Evolutionary conservation across 2,329 filamentous ascomycete species (phyloP).

Genomic region (Aureobasidium sp.): DNA sequence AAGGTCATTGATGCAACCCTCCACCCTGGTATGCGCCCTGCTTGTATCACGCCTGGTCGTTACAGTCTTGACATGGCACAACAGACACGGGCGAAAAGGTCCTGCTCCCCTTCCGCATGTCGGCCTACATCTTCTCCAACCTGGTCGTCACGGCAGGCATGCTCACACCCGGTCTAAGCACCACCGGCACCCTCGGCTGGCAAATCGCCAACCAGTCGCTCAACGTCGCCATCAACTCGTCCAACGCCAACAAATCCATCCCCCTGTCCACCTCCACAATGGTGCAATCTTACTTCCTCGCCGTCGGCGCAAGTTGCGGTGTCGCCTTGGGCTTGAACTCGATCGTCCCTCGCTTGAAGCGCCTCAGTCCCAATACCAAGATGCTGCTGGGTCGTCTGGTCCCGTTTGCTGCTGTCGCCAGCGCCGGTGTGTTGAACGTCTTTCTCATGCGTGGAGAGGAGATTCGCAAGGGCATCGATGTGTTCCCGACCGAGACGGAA

Average conservation of each 20-base stretch:
- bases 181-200: slow-evolving; percentile 81
- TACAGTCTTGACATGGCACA: not conserved
- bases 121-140: slow-evolving; percentile 87
- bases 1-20: slow-evolving; percentile 95
- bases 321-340: slow-evolving; percentile 90
- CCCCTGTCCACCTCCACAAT: slow-evolving; percentile 75
- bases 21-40: slow-evolving; percentile 86
- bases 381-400: slow-evolving; percentile 79
- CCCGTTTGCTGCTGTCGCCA: slow-evolving; percentile 90
- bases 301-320: slow-evolving; percentile 86
- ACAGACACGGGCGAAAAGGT: slow-evolving; percentile 87
- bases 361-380: slow-evolving; percentile 66
- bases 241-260: slow-evolving; percentile 96
- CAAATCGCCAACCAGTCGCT: slow-evolving; percentile 95
- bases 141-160: slow-evolving; percentile 92
- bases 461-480: slow-evolving; percentile 85
- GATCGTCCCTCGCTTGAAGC: slow-evolving; percentile 75
- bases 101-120: slow-evolving; percentile 95
- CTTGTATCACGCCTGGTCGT: not conserved
- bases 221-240: slow-evolving; percentile 95
- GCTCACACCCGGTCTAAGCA: slow-evolving; percentile 84
- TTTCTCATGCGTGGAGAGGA: slow-evolving; percentile 97
- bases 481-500: slow-evolving; percentile 73
- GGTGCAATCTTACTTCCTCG: slow-evolving; percentile 81
- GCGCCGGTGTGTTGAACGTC: slow-evolving; percentile 85